phyloP scores from a whole-genome alignment of 2,329 filamentous ascomycete genomes.

The Ophiognomonia clavigignenti-juglandacearum region DNA sequence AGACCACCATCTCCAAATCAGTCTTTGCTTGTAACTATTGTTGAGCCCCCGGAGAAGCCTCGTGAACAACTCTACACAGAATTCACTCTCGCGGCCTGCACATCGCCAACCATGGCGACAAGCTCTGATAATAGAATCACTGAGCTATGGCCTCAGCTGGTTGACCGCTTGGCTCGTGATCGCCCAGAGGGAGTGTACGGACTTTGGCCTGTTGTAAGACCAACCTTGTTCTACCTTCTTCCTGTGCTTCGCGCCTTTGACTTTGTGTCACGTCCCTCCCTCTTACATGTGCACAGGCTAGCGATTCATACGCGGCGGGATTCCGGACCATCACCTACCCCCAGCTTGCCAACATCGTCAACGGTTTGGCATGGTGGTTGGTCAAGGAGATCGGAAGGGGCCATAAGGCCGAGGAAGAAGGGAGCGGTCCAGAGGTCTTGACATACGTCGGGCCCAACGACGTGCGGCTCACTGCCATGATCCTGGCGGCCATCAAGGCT shows the following conservation, averaged over 20 bases:
- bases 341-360: constrained; percentile 22
- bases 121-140: neutral
- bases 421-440: too few species aligned
- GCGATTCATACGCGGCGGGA: neutral
- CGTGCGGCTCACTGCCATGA: constrained; percentile 30
- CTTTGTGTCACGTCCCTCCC: too few species aligned
- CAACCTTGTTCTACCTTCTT: too few species aligned
- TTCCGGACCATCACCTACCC: constrained; percentile 6
- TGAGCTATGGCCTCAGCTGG: neutral
- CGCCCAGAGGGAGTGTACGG: neutral
- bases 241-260: too few species aligned
- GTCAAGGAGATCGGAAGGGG: constrained; percentile 25
- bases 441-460: constrained; percentile 37
- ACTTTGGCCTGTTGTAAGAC: neutral
- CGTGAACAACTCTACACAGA: too few species aligned
- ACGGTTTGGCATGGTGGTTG: constrained; percentile 33
- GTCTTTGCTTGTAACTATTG: too few species aligned
- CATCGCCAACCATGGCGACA: neutral
- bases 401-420: constrained; percentile 5
- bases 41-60: too few species aligned
- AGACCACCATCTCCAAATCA: too few species aligned
- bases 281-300: too few species aligned
- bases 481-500: constrained; percentile 31
- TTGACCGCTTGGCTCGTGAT: neutral
- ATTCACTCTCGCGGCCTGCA: too few species aligned